These are phyloP conservation scores for Plasmodium vivax DNA, from an alignment of 169 alveolate species.

Conservation along the genomic window DNA sequence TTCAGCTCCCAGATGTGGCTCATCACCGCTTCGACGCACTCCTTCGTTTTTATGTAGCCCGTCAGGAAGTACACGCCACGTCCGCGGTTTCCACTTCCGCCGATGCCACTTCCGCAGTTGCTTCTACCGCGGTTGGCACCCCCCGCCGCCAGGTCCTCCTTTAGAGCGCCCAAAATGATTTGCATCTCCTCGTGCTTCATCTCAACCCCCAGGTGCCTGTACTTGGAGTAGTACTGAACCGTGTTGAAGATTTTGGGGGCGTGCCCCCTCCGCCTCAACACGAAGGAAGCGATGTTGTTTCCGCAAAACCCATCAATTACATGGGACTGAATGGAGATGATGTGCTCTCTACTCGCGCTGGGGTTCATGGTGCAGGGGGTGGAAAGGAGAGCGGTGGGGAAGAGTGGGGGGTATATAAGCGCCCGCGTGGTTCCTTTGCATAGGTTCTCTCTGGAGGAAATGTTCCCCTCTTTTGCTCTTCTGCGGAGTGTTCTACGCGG, in stretches of 20 bases:
- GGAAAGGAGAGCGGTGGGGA: not conserved
- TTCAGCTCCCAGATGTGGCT: constrained; percentile 20
- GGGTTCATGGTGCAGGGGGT: not conserved
- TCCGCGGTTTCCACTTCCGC: not conserved
- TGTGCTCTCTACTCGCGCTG: constrained; percentile 15
- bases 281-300: constrained; percentile 57
- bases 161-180: constrained; percentile 8
- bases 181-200: constrained; percentile 13
- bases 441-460: not conserved
- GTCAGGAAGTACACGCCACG: constrained; percentile 36
- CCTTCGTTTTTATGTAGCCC: constrained; percentile 45
- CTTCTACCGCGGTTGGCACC: too few species aligned
- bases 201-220: constrained; percentile 50
- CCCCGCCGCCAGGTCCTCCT: not conserved
- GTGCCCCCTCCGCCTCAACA: constrained; percentile 70
- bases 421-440: too few species aligned
- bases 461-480: not conserved
- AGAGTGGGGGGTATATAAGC: not conserved
- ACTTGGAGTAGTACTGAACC: constrained; percentile 69
- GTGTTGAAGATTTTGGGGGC: constrained; percentile 48
- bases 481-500: not conserved
- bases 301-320: constrained; percentile 74
- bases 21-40: constrained; percentile 36
- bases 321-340: constrained; percentile 63
- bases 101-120: not conserved